Conservation (phyloP, 1,284 basidiomycete genomes). For the Irpex lacteus region DNA sequence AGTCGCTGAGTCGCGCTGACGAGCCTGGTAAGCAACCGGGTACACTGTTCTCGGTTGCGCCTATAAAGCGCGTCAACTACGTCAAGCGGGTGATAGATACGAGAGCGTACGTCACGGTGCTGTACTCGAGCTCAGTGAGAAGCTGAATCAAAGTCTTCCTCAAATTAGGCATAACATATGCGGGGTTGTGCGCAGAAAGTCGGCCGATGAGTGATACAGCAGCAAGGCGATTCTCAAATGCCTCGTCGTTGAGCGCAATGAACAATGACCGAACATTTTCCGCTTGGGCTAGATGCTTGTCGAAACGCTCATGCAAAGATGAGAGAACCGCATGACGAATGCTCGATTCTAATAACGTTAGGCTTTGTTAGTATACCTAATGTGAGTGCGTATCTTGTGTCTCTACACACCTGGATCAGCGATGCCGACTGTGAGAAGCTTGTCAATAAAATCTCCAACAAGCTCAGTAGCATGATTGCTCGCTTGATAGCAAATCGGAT, state of each 20-base stretch:
- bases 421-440: conserved; percentile 94
- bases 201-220: conserved; percentile 94
- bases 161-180: conserved; percentile 98
- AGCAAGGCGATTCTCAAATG: conserved; percentile 89
- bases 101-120: conserved; percentile 70
- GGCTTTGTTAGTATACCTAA: too few relatives aligned
- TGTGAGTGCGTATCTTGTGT: neutral
- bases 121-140: conserved; percentile 96
- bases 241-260: conserved; percentile 97
- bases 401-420: conserved; percentile 82
- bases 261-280: conserved; percentile 97
- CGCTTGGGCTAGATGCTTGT: conserved; percentile 97
- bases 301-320: conserved; percentile 91
- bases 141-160: conserved; percentile 96
- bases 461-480: conserved; percentile 97
- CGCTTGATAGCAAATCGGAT: conserved; percentile 96
- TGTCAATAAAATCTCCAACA: conserved; percentile 97
- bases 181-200: conserved; percentile 94
- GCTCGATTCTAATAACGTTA: conserved; percentile 55
- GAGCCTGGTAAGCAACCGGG: conserved; percentile 82
- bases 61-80: conserved; percentile 31
- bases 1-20: conserved; percentile 90
- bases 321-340: conserved; percentile 90
- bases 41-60: conserved; percentile 90
- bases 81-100: neutral